A percentile compares a stretch with the other conserved stretches of the same genome.
Evolutionary conservation across 768 basidiomycete genomes (phyloP).

Genomic region (Hirschioporus abietinus): DNA sequence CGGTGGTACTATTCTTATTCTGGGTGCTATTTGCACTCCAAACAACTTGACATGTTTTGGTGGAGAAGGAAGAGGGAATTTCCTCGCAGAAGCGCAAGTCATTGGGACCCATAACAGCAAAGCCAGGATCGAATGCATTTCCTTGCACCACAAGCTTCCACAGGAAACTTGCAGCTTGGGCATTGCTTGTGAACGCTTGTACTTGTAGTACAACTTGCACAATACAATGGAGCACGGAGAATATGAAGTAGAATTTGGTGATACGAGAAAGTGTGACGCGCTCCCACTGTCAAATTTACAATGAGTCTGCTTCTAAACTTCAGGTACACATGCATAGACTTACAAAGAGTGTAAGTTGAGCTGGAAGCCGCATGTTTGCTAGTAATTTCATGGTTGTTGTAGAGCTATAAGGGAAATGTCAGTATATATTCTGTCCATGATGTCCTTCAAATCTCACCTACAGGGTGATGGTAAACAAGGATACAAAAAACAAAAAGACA

Average conservation of each 20-base stretch:
- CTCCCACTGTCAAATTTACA: slow-evolving; percentile 44
- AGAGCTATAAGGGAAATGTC: not conserved
- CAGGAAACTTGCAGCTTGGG: slow-evolving; percentile 49
- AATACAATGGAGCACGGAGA: slow-evolving; percentile 60
- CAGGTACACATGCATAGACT: slow-evolving; percentile 17
- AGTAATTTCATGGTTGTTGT: not conserved
- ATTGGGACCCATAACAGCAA: slow-evolving; percentile 41
- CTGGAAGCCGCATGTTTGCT: slow-evolving; percentile 25
- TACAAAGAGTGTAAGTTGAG: slow-evolving; percentile 45
- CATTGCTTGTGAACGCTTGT: slow-evolving; percentile 61
- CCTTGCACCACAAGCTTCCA: slow-evolving; percentile 44
- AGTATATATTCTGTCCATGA: not conserved
- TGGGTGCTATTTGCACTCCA: slow-evolving; percentile 39
- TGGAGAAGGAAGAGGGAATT: slow-evolving; percentile 34
- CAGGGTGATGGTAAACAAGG: not conserved
- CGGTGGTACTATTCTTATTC: not conserved
- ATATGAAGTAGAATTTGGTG: slow-evolving; percentile 59
- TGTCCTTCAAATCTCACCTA: not conserved
- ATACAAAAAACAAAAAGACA: slow-evolving; percentile 15
- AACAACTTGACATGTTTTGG: slow-evolving; percentile 43
- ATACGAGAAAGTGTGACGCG: slow-evolving; percentile 64
- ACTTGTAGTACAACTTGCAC: slow-evolving; percentile 67
- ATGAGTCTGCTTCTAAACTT: not conserved
- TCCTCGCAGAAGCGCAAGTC: slow-evolving; percentile 54
- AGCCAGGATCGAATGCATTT: slow-evolving; percentile 38